A percentile compares a stretch with the other conserved stretches of the same genome.
These are phyloP conservation scores for Podospora pseudoanserina DNA, from an alignment of 495 filamentous ascomycete genomes.

Conservation along the genomic window DNA sequence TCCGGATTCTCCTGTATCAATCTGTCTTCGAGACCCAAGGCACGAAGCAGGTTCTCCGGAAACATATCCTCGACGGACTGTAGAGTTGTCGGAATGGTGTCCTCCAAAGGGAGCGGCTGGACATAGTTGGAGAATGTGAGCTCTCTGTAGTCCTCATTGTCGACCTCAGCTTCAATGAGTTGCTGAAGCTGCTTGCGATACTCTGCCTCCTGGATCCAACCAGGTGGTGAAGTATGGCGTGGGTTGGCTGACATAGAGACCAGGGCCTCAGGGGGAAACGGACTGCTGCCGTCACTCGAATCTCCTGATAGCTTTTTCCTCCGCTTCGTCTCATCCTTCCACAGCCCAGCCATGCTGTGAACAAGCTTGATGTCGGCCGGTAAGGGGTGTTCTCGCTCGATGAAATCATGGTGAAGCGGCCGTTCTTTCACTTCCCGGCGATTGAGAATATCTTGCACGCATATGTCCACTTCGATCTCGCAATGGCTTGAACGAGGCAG, in stretches of 20 bases:
- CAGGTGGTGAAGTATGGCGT: conserved; percentile 60
- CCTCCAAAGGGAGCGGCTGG: conserved; percentile 46
- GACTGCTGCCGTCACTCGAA: conserved; percentile 59
- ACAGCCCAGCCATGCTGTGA: conserved; percentile 89
- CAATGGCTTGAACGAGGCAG: conserved; percentile 82
- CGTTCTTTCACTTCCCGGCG: conserved; percentile 67
- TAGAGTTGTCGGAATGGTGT: conserved; percentile 65
- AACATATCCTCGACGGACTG: conserved; percentile 86
- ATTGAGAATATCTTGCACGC: conserved; percentile 85
- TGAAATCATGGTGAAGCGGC: conserved; percentile 80
- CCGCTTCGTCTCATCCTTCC: conserved; percentile 83
- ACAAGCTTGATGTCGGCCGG: conserved; percentile 69
- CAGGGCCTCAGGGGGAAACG: conserved; percentile 74
- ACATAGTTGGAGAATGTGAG: conserved; percentile 64
- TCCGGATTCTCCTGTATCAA: conserved; percentile 24
- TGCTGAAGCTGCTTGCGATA: conserved; percentile 59
- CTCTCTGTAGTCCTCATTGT: conserved; percentile 42
- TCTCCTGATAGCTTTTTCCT: conserved; percentile 67
- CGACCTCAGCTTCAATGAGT: conserved; percentile 61
- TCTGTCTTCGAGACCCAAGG: conserved; percentile 39
- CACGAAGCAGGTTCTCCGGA: conserved; percentile 57
- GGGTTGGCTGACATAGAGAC: conserved; percentile 82
- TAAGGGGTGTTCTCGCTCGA: conserved; percentile 65
- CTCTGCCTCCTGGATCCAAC: conserved; percentile 92
- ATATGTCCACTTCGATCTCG: conserved; percentile 82